Evolutionary conservation across 164 flowering plant genomes (phyloP).

Genomic region (Protea cynaroides): DNA sequence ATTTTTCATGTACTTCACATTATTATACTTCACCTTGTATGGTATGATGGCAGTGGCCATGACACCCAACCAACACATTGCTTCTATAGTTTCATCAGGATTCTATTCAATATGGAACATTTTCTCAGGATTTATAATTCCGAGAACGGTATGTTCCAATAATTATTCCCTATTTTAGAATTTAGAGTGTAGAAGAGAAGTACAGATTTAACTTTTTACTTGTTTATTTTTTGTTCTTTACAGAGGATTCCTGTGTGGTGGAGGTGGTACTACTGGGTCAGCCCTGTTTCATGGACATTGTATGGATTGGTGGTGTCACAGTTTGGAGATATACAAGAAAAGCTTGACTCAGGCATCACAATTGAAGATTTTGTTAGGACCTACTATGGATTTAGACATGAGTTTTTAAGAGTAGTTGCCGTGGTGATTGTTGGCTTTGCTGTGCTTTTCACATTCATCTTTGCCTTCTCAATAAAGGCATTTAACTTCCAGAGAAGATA

Average conservation of each 20-base stretch:
- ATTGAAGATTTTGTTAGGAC: conserved; percentile 29
- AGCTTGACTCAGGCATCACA: conserved; percentile 23
- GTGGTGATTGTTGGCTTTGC: conserved; percentile 20
- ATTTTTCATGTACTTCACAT: conserved; percentile 44
- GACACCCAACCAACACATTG: conserved; percentile 44
- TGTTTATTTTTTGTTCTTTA: not conserved
- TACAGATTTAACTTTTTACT: not conserved
- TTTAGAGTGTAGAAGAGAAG: not conserved
- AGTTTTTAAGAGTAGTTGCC: conserved; percentile 21
- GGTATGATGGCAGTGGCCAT: conserved; percentile 57
- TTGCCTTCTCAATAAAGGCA: conserved; percentile 26
- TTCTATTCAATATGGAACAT: conserved; percentile 36
- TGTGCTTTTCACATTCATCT: conserved; percentile 33
- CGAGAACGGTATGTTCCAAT: conserved; percentile 20
- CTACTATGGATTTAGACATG: conserved; percentile 25
- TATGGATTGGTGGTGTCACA: conserved; percentile 42
- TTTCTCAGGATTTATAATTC: conserved; percentile 42
- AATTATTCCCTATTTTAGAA: no score
- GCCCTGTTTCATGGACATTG: conserved; percentile 36
- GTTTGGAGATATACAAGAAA: conserved; percentile 28
- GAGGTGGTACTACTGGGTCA: conserved; percentile 15
- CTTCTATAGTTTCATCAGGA: conserved; percentile 22
- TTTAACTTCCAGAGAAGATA: conserved; percentile 37
- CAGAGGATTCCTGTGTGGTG: conserved; percentile 33
- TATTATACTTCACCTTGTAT: conserved; percentile 46